Base-by-base conservation (phyloP, 1,139 yeast species). In the Pichia sp. region DNA sequence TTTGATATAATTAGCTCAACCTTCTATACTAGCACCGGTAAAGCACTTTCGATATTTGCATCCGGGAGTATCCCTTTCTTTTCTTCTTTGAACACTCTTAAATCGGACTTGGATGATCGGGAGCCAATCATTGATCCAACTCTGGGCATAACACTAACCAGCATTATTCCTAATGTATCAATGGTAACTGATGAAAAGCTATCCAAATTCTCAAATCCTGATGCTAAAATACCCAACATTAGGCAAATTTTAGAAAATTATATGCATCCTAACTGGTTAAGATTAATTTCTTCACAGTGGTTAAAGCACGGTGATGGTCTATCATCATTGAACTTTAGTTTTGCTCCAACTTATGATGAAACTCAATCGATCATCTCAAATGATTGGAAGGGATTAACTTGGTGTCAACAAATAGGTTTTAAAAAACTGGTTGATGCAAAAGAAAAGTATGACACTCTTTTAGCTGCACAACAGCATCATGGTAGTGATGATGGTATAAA, bases 221-320 rank as follows among this genome's bases (percentile, higher is more conserved):
- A 54, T 21, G 45, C 47, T 10, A 86, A 87, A 8, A 78, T 82
- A 54, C 87, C 91, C 3, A 78, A 84, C 2, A 66, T 76, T 28
- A 78, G 87, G 1, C 87, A 85, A 58, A 78, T 89, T 53, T 73
- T 89, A 68, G 76, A 79, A 48, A 81, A 79, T 53, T 87, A 87
- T 64, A 76, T 85, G 60, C 96, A 90, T 66, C 96, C 97, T 13
- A 87, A 86, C 56, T 87, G 95, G 87, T 85, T 85, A 59, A 83
- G 89, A 8, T 72, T 91, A 48, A 88, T 95, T 7, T 78, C 87
- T 6, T 85, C 96, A 0, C 81, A 82, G 48, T 93, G 97, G 97
- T 70, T 91, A 50, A 78, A 78, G 49, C 83, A 84, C 58, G 75
- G 74, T 31, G 66, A 70, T n/a, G 72, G 70, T 49, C 83, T 83